These are phyloP conservation scores for Fomitopsis betulina DNA, from an alignment of 1,284 basidiomycete genomes.

Conservation along the genomic window DNA sequence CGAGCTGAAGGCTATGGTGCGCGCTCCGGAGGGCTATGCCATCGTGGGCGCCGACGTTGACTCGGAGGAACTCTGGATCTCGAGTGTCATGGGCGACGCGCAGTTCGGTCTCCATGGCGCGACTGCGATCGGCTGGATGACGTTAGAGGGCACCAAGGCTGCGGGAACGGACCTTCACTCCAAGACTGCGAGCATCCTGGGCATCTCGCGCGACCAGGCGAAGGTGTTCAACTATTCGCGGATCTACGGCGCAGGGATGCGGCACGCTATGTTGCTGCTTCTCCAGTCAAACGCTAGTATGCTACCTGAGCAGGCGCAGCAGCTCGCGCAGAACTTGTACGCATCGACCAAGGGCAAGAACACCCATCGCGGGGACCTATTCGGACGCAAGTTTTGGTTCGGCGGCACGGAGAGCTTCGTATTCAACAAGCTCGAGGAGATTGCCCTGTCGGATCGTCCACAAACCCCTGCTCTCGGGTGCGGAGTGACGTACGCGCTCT, in stretches of 20 bases:
- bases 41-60: conserved; percentile 99
- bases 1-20: conserved; percentile 97
- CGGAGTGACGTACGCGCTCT: conserved; percentile 89
- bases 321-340: conserved; percentile 85
- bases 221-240: conserved; percentile 99
- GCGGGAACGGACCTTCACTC: conserved; percentile 96
- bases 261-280: conserved; percentile 87
- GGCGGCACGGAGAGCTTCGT: conserved; percentile 96
- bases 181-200: conserved; percentile 92
- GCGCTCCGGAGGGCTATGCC: conserved; percentile 88
- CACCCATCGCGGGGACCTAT: conserved; percentile 64
- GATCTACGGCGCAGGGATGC: conserved; percentile 97
- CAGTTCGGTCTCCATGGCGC: conserved; percentile 98
- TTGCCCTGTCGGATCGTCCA: conserved; percentile 85
- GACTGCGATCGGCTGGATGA: conserved; percentile 99
- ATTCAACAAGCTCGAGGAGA: conserved; percentile 99
- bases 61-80: conserved; percentile 99
- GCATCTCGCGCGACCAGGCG: conserved; percentile 91
- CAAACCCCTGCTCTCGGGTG: conserved; percentile 93
- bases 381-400: conserved; percentile 89
- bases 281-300: conserved; percentile 85
- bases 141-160: conserved; percentile 96
- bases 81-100: conserved; percentile 97
- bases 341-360: conserved; percentile 93
- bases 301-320: conserved; percentile 74